phyloP scores from a whole-genome alignment of 2,329 filamentous ascomycete species.

The Fusarium brevicatenulatum region DNA sequence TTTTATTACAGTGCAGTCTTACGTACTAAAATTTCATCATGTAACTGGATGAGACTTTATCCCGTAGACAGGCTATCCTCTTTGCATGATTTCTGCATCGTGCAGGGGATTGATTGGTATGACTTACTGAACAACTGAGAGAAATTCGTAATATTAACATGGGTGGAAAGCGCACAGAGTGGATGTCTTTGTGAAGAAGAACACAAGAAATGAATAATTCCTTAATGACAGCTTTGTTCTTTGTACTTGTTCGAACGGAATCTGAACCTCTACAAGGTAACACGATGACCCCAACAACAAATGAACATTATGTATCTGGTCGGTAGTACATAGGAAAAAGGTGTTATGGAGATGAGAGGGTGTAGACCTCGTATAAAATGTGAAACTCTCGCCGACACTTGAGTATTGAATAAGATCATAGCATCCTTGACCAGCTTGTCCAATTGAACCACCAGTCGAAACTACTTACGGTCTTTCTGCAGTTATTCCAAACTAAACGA shows the following conservation, averaged over 20 bases:
- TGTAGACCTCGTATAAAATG: neutral
- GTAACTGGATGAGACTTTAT: neutral
- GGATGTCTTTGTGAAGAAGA: neutral
- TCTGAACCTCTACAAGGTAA: too few species aligned
- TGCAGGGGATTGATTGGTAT: neutral
- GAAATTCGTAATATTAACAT: rapidly evolving
- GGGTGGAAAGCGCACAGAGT: rapidly evolving
- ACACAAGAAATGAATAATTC: neutral
- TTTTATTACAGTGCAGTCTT: neutral
- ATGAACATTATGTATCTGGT: neutral
- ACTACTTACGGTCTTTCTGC: neutral
- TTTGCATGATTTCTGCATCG: neutral
- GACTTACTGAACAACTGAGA: rapidly evolving
- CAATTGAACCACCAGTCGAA: too few species aligned
- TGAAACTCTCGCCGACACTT: too few species aligned
- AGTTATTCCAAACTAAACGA: neutral
- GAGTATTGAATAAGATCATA: rapidly evolving
- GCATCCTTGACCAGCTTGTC: neutral
- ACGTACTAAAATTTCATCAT: neutral
- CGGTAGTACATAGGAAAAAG: too few species aligned
- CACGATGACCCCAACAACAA: rapidly evolving
- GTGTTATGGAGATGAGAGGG: rapidly evolving
- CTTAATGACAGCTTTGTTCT: neutral
- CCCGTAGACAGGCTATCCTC: neutral
- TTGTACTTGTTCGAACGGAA: neutral